Conservation (phyloP, 352 stramenopile species). For the Globisporangium sylvaticum region DNA sequence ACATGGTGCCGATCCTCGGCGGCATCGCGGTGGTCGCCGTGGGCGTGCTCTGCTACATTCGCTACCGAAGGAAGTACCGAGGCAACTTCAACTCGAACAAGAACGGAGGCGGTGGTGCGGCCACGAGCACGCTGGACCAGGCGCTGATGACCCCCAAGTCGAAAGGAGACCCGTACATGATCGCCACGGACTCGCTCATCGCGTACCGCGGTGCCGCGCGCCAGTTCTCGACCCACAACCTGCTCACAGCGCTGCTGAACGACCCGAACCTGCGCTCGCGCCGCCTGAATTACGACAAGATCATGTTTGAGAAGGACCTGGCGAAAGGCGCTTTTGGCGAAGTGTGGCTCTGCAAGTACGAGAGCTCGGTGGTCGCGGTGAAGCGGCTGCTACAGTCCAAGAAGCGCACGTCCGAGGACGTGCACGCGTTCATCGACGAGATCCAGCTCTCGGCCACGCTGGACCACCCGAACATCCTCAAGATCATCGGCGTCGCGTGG, state of each 20-base stretch:
- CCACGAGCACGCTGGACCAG: constrained; percentile 4
- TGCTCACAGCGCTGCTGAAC: constrained; percentile 23
- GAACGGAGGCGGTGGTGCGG: background rate
- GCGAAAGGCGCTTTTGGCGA: constrained; percentile 49
- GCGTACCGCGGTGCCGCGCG: constrained; percentile 12
- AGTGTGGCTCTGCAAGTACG: constrained; percentile 43
- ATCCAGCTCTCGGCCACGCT: constrained; percentile 39
- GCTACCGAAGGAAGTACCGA: constrained; percentile 10
- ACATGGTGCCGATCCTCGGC: constrained; percentile 6
- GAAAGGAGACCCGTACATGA: constrained; percentile 15
- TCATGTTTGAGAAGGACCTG: constrained; percentile 36
- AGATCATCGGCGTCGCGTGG: constrained; percentile 48
- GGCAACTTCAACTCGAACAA: constrained; percentile 17
- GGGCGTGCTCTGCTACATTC: background rate
- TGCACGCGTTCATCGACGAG: constrained; percentile 38
- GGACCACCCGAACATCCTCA: constrained; percentile 42
- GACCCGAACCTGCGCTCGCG: constrained; percentile 32
- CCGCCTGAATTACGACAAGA: constrained; percentile 38
- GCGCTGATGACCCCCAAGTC: constrained; percentile 8
- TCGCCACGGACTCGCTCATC: constrained; percentile 13
- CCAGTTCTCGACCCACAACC: constrained; percentile 12
- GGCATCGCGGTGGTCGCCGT: background rate
- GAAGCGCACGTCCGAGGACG: constrained; percentile 25
- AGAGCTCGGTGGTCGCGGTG: constrained; percentile 35
- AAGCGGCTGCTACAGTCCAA: constrained; percentile 42